Evolutionary conservation across 2,329 filamentous ascomycete species (phyloP), one percentile per base, ranked within the genome.

Genomic region (Cladosporium velox): DNA sequence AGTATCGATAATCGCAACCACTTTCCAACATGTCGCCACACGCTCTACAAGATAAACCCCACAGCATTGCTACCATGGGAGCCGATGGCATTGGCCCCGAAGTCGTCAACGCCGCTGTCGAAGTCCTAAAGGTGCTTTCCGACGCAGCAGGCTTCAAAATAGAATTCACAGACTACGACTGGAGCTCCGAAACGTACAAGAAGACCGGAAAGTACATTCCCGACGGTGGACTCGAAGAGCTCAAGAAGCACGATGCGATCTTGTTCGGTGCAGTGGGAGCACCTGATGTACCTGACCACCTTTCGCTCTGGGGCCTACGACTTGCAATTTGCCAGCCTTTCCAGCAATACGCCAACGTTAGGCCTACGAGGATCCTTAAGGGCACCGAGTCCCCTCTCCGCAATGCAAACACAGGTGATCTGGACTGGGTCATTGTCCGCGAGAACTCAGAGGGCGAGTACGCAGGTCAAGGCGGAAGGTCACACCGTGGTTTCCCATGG

Each of bases 81-180:
- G 89, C 87, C 8, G 89, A 91, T 72, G 89, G 89, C 64, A 91
- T 91, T 67, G 89, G 89, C 1, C 84, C 84, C 1, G 89, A 91
- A 75, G 88, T 91, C 12, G 86, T 90, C 75, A 79, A 83, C 35
- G 87, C 87, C 1, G 88, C 87, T 2, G 85, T 90, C 10, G 79
- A 83, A 51, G 89, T 89, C 0, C 77, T 91, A 60, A 81, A 87
- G 68, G 82, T 82, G 15, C 75, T 89, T 0, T 79, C 81, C 4
- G 70, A 70, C 3, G 79, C 83, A 1, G 78, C 87, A 1, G 80
- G 84, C 47, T 91, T 91, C 75, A 72, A 79, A 15, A 79, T 91
- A 0, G 77, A 86, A 12, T 91, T 90, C 72, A 83, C 82, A 51
- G 79, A 87, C 69, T 89, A 85, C 71, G 87, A 90, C 74, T 91